phyloP scores from a whole-genome alignment of 73 alveolate species.

The Paramecium tetraurelia region DNA sequence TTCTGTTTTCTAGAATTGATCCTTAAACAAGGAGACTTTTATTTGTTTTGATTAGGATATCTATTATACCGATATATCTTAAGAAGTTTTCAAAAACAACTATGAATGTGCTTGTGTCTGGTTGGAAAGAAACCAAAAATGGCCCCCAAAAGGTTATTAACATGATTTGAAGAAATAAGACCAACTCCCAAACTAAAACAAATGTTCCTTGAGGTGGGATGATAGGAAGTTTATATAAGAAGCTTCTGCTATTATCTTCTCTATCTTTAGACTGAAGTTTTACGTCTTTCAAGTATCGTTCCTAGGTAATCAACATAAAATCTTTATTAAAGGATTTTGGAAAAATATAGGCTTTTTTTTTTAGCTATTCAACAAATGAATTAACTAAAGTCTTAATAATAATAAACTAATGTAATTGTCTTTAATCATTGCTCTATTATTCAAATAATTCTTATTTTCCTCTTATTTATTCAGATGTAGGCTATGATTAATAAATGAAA shows the following conservation, averaged over 20 bases:
- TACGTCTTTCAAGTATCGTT: background rate
- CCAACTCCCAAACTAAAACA: conserved; percentile 14
- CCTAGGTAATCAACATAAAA: background rate
- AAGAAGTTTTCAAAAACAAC: background rate
- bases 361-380: background rate
- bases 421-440: background rate
- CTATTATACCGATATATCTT: background rate
- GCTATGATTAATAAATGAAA: background rate
- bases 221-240: background rate
- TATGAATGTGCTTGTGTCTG: background rate
- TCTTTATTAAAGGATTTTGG: background rate
- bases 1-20: background rate
- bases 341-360: background rate
- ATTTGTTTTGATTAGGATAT: background rate
- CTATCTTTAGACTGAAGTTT: background rate
- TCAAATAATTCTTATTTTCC: background rate
- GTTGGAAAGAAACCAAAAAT: background rate
- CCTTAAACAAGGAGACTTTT: background rate
- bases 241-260: background rate
- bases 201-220: conserved; percentile 6
- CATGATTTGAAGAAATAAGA: background rate
- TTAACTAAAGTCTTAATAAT: background rate
- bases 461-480: background rate
- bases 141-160: conserved; percentile 16
- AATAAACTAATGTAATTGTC: background rate